Evolutionary conservation across 768 basidiomycete genomes (phyloP), one percentile per base, ranked within the genome.

Genomic region (Pisolithus orientalis): DNA sequence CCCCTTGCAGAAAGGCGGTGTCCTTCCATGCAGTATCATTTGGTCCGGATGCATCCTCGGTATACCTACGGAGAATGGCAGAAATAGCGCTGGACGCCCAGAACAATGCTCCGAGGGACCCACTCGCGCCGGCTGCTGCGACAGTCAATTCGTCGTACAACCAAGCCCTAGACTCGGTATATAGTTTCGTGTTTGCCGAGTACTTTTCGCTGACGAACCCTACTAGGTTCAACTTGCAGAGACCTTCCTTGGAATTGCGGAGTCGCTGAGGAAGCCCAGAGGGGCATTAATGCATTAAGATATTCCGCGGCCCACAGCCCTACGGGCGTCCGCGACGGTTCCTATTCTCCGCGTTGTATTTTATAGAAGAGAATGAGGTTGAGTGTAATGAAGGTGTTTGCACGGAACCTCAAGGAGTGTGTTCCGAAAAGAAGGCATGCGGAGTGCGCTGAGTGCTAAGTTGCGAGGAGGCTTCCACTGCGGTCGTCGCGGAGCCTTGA

Each of bases 21-120:
- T 78, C 78, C 0, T 75, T 80, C 55, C 78, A 81, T 46, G 62
- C 77, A 0, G 74, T 80, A 16, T 69, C 74, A 0, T 80, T 80
- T 52, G 79, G 77, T 1, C 60, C 64, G 1, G 51, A 62, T 31
- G n/a, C 6, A 31, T 55, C 27, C 6, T 50, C 39, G 39, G 37
- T 17, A 2, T 44, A 54, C n/a, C 62, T 80, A 13, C 66, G 67
- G 4, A 62, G 71, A 11, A 80, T 81, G 79, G 70, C 72, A 3
- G 60, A 71, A 7, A 68, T 80, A 7, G 79, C 79, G 2, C 54
- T 60, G 8, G 72, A 76, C 48, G 70, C 76, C 3, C 72, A 78
- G 54, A 70, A 61, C n/a, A 61, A 53, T 16, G 70, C 72, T 0
- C 75, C 74, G 1, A 58, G 51, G 10, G 70, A 75, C 53, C 65